phyloP scores from a whole-genome alignment of 2,329 filamentous ascomycete genomes.

The Leptographium radiaticola region DNA sequence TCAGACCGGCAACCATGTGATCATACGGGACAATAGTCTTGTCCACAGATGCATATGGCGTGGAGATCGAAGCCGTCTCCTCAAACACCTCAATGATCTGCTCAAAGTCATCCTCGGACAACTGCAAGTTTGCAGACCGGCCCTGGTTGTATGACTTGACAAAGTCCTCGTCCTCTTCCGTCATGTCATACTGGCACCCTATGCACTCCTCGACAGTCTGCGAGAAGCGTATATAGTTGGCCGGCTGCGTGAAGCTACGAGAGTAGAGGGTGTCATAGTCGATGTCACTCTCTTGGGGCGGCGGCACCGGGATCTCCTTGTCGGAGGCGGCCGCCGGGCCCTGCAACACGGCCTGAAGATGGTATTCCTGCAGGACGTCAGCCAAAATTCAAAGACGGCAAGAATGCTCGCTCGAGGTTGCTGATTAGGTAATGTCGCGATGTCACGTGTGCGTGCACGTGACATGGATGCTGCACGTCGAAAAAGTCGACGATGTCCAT shows the following conservation, averaged over 20 bases:
- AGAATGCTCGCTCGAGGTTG: not conserved
- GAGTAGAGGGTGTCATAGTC: constrained; percentile 86
- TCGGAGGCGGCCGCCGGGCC: constrained; percentile 41
- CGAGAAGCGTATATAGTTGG: constrained; percentile 93
- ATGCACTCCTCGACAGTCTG: constrained; percentile 95
- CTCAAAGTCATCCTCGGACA: constrained; percentile 87
- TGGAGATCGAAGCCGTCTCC: constrained; percentile 67
- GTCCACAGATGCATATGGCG: constrained; percentile 82
- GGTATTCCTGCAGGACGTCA: constrained; percentile 61
- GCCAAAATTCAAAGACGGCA: constrained; percentile 15
- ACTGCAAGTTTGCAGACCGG: constrained; percentile 47
- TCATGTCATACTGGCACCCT: constrained; percentile 88
- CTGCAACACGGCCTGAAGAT: constrained; percentile 71
- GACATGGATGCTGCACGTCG: not conserved
- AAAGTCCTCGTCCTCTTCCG: constrained; percentile 74
- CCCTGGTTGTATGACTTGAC: constrained; percentile 75
- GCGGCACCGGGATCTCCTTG: constrained; percentile 53
- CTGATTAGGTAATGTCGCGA: not conserved
- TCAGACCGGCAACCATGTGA: constrained; percentile 58
- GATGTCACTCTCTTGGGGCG: constrained; percentile 49
- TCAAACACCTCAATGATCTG: constrained; percentile 92
- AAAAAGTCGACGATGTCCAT: constrained; percentile 8
- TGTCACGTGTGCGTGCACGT: constrained; percentile 27
- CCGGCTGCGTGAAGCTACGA: constrained; percentile 65
- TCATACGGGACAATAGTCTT: constrained; percentile 71